A percentile compares a stretch with the other conserved stretches of the same genome.
Conservation (phyloP, 345 rosid genomes). For the Fremontodendron californicum region DNA sequence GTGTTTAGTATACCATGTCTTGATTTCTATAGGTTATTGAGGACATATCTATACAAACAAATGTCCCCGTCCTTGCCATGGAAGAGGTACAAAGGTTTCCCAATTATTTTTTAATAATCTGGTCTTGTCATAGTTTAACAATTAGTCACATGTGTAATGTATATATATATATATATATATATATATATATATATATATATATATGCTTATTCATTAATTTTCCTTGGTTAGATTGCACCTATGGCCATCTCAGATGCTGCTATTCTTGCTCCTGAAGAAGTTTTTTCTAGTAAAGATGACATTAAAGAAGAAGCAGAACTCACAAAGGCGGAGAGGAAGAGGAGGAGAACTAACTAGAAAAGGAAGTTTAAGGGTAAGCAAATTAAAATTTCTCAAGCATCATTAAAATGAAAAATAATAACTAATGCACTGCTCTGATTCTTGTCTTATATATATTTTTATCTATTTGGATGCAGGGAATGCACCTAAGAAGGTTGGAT, state of each 20-base stretch:
- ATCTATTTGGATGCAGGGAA: too few relatives aligned
- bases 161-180: too few relatives aligned
- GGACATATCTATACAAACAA: conserved; percentile 76
- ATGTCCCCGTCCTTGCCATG: conserved; percentile 93
- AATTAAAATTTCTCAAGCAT: neutral
- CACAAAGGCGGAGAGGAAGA: conserved; percentile 77
- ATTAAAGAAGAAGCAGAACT: conserved; percentile 80
- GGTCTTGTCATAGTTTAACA: neutral
- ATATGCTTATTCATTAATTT: neutral
- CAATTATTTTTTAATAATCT: neutral
- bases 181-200: neutral
- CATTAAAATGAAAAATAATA: neutral
- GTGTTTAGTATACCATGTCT: conserved; percentile 13
- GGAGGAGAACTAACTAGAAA: conserved; percentile 94
- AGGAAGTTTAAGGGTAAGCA: conserved; percentile 69
- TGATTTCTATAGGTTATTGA: conserved; percentile 59
- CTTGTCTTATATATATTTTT: too few relatives aligned
- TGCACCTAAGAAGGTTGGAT: too few relatives aligned
- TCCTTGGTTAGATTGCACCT: conserved; percentile 75
- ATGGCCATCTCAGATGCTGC: conserved; percentile 89
- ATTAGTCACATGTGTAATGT: neutral
- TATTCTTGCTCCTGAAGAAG: conserved; percentile 95
- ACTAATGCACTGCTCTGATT: neutral
- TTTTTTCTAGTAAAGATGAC: conserved; percentile 71
- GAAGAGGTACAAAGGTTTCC: conserved; percentile 64